Base-by-base conservation (phyloP, 352 stramenopile genomes). In the Achlya hypogyna region DNA sequence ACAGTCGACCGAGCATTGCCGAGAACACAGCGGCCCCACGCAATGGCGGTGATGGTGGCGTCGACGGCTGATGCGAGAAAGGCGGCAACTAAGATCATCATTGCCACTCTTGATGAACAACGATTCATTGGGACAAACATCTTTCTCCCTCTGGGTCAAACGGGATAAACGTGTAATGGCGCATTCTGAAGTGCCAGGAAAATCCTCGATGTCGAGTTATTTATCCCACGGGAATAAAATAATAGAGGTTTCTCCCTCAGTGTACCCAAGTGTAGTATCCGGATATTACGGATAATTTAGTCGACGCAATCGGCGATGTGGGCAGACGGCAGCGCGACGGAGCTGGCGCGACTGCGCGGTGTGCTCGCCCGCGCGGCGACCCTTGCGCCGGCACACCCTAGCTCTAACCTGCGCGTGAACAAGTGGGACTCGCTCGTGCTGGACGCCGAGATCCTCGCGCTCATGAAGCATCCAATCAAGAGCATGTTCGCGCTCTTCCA, bases 361-460 rank as follows among this genome's bases (percentile, higher is more conserved):
- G 49, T 56, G 31, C 25, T 35, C 31, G 49, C 31, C 2, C 25
- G 31, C 10, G 31, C 25, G 25, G 10, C 25, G 49, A 51, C 10
- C 51, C 31, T 45, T 10, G 27, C 23, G 31, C 72, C 88, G n/a
- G 72, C 73, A 5, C 74, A 76, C 34, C 75, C 78, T 16, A 75
- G 63, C 18, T 75, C 70, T 18, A 76, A 76, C 28, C 73, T 88
- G 60, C 81, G 82, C 22, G 82, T 93, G 69, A 93, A 91, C 74
- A 93, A 90, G 51, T 91, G 81, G 82, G 82, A 93, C 73, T 78
- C 84, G 38, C 68, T 79, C 47, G 89, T 91, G 63, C 71, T 93
- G n/a, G 82, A 93, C 63, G 74, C 73, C 34, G 84, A 93, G 71
- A 89, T 93, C 69, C 67, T 91, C 16, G 75, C 69, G 22, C 71